Base-by-base conservation (phyloP, 2,329 filamentous ascomycete genomes). In the Diaporthe nobilis region DNA sequence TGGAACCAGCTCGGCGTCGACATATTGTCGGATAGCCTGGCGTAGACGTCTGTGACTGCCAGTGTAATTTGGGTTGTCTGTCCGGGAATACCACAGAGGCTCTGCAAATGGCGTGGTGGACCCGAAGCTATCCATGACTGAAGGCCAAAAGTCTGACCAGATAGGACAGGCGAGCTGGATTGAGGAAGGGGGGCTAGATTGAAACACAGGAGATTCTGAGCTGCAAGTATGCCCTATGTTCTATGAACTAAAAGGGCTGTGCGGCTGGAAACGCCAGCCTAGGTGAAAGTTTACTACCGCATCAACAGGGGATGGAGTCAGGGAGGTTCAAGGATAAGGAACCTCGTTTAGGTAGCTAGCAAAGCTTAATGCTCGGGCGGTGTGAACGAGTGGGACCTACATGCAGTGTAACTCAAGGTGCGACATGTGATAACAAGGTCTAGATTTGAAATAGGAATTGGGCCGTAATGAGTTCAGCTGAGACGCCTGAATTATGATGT, bases 31-130 rank as follows among this genome's bases (percentile, higher is more conserved):
- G 0, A 92, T 83, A 12, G 84, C 85, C 65, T 88, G 85, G 71
- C 90, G 88, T 8, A 92, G 85, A 53, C 82, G 85, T 55, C 87
- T 86, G 80, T 93, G 91, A 1, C 88, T 88, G 15, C 87, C 85
- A 1, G 86, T 91, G 84, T 92, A 92, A 82, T 92, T 91, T 4
- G 90, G 89, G 28, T 39, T 49, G 25, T 44, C 53, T 13, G 51
- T 34, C 31, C 71, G 53, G 17, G 71, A 61, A 17, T 73, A 63
- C 71, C 71, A 71, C 37, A 71, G 22, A 20, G 68, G 68, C 68
- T 71, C 68, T 12, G 68, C 31, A 28, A 71, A 67, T 17, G 63
- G 63, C 2, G 63, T 67, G 63, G 44, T 51, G 44, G 63, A 67
- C 28, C 63, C 44, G 44, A 25, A 37, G 22, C 28, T 51, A 44